These are phyloP conservation scores for Aspergillus asperescens DNA, from an alignment of 495 filamentous ascomycete species.

Conservation along the genomic window DNA sequence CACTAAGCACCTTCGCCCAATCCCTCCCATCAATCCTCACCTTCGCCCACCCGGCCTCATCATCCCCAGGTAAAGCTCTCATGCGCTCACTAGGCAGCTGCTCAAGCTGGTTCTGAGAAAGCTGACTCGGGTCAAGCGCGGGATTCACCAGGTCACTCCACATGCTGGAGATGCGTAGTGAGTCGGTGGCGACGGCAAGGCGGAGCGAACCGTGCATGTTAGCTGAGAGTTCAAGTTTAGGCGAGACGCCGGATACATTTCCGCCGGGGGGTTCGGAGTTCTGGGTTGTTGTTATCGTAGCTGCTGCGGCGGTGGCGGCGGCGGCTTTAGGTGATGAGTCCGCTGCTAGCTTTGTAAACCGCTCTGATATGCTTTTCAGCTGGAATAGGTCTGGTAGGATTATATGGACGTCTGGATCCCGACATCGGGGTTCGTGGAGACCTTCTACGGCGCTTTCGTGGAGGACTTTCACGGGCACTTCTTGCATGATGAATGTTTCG, in stretches of 20 bases:
- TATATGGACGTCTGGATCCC: constrained; percentile 92
- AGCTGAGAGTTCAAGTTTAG: constrained; percentile 74
- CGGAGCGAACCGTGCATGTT: constrained; percentile 87
- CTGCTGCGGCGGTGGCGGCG: neutral
- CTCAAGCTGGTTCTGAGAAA: constrained; percentile 55
- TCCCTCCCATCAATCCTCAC: constrained; percentile 88
- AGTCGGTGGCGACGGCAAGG: constrained; percentile 70
- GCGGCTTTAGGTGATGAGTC: constrained; percentile 20
- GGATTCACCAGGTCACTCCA: constrained; percentile 85
- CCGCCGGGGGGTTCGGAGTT: constrained; percentile 13
- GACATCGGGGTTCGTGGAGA: constrained; percentile 82
- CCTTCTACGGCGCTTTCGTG: constrained; percentile 71
- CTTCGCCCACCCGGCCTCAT: constrained; percentile 69
- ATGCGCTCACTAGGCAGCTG: constrained; percentile 72
- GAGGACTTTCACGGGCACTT: constrained; percentile 88
- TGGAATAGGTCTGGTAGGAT: constrained; percentile 76
- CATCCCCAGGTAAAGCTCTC: constrained; percentile 45
- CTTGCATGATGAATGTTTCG: constrained; percentile 90
- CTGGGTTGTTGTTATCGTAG: neutral
- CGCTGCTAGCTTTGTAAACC: constrained; percentile 76
- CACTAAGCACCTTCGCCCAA: constrained; percentile 83
- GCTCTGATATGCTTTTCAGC: constrained; percentile 85
- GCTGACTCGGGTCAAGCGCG: constrained; percentile 67
- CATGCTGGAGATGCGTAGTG: constrained; percentile 69
- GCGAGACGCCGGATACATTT: constrained; percentile 22